Percentiles rank a stretch among this genome's conserved stretches.
Evolutionary conservation across 352 stramenopile genomes (phyloP).

Genomic region (Pythium sp.): DNA sequence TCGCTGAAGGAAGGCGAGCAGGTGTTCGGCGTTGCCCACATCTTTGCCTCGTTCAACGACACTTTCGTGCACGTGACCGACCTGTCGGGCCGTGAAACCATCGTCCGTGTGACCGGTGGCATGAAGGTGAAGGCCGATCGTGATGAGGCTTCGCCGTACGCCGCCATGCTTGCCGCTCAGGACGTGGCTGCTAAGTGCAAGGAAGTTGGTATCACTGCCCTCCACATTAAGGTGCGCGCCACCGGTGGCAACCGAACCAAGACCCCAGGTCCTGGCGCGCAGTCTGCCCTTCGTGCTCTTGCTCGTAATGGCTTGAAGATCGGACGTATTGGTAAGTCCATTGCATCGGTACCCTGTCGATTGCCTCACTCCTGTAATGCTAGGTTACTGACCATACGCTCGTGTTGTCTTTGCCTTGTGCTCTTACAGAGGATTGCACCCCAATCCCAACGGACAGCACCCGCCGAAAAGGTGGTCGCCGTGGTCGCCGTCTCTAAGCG

Average conservation of each 20-base stretch:
- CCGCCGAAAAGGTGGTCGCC: conserved; percentile 97
- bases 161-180: conserved; percentile 99
- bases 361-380: no score
- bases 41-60: conserved; percentile 99
- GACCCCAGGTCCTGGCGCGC: conserved; percentile 97
- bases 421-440: conserved; percentile 94
- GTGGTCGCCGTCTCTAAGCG: conserved; percentile 98
- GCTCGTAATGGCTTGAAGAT: conserved; percentile 99
- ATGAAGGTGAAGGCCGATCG: conserved; percentile 99
- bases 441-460: conserved; percentile 99
- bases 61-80: conserved; percentile 99
- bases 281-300: conserved; percentile 98
- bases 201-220: conserved; percentile 98
- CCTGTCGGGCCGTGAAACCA: conserved; percentile 98
- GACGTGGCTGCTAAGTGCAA: conserved; percentile 97
- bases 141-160: conserved; percentile 99
- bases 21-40: conserved; percentile 99
- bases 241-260: conserved; percentile 99
- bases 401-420: background rate
- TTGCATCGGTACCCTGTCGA: background rate
- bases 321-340: conserved; percentile 86
- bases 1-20: conserved; percentile 97
- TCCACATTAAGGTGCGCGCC: conserved; percentile 99
- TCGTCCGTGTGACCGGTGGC: conserved; percentile 98
- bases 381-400: background rate